Percentiles rank a stretch among this genome's conserved stretches.
These are phyloP conservation scores for Aspergillus terreus DNA, from an alignment of 2,329 filamentous ascomycete genomes.

Conservation along the genomic window DNA sequence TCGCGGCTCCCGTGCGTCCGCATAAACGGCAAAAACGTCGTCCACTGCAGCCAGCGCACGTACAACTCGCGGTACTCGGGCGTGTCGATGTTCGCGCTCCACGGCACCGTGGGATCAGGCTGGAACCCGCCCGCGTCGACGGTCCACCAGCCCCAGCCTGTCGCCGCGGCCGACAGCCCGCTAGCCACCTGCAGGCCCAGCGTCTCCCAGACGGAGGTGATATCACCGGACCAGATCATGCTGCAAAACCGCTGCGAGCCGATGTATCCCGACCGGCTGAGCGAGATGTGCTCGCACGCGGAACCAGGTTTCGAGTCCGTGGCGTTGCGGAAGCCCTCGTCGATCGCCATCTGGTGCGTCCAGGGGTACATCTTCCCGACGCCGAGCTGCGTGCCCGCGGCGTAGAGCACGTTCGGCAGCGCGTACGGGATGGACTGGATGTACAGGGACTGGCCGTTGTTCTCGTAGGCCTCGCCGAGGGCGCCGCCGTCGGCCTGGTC, in stretches of 20 bases:
- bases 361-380: slow-evolving; percentile 59
- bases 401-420: slow-evolving; percentile 43
- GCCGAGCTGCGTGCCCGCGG: slow-evolving; percentile 56
- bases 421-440: slow-evolving; percentile 30
- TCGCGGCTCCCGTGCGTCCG: slow-evolving; percentile 60
- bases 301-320: slow-evolving; percentile 49
- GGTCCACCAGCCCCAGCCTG: slow-evolving; percentile 63
- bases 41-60: slow-evolving; percentile 64
- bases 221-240: slow-evolving; percentile 59
- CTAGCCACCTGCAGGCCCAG: slow-evolving; percentile 57
- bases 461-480: slow-evolving; percentile 33
- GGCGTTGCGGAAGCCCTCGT: slow-evolving; percentile 51
- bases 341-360: slow-evolving; percentile 55
- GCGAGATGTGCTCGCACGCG: slow-evolving; percentile 42
- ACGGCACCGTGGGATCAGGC: slow-evolving; percentile 35
- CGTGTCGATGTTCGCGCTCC: slow-evolving; percentile 52
- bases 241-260: slow-evolving; percentile 59
- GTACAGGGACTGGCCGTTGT: slow-evolving; percentile 50
- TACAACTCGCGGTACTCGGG: slow-evolving; percentile 57
- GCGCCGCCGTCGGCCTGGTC: slow-evolving; percentile 58
- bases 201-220: slow-evolving; percentile 57
- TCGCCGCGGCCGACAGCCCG: slow-evolving; percentile 59
- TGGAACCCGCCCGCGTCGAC: slow-evolving; percentile 66
- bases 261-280: slow-evolving; percentile 52
- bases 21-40: slow-evolving; percentile 57